These are phyloP conservation scores for Cutaneotrichosporon cavernicola DNA, from an alignment of 1,284 basidiomycete genomes.

Conservation along the genomic window DNA sequence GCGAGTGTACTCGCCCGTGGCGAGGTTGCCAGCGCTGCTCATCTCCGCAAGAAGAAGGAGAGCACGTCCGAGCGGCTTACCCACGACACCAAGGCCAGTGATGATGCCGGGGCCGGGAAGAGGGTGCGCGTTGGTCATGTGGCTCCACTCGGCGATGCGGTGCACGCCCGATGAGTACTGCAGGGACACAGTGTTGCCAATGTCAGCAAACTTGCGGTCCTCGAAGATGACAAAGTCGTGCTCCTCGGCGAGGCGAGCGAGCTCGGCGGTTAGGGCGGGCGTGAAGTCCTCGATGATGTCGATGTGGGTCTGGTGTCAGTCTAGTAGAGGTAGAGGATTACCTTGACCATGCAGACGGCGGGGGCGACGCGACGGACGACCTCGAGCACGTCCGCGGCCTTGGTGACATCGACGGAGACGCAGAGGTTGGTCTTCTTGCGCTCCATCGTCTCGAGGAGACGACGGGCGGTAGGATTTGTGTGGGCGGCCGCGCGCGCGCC, in stretches of 20 bases:
- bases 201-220: constrained; percentile 99
- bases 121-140: constrained; percentile 95
- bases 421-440: constrained; percentile 89
- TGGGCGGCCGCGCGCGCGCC: constrained; percentile 64
- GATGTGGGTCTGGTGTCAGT: constrained; percentile 75
- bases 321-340: constrained; percentile 45
- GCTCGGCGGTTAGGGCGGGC: constrained; percentile 65
- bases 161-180: constrained; percentile 94
- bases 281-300: constrained; percentile 95
- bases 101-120: constrained; percentile 94
- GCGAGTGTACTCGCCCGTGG: constrained; percentile 79
- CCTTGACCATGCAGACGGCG: constrained; percentile 92
- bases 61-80: constrained; percentile 78
- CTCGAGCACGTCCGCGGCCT: constrained; percentile 72
- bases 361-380: constrained; percentile 87
- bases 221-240: constrained; percentile 98
- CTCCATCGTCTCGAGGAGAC: constrained; percentile 78
- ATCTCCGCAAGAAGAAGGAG: constrained; percentile 94
- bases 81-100: constrained; percentile 79
- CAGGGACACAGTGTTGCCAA: constrained; percentile 93
- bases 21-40: constrained; percentile 85
- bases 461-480: constrained; percentile 69
- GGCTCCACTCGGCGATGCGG: constrained; percentile 92
- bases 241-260: constrained; percentile 70
- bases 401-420: constrained; percentile 93